Evolutionary conservation across 768 basidiomycete species (phyloP).

Genomic region (Termitomyces sp.): DNA sequence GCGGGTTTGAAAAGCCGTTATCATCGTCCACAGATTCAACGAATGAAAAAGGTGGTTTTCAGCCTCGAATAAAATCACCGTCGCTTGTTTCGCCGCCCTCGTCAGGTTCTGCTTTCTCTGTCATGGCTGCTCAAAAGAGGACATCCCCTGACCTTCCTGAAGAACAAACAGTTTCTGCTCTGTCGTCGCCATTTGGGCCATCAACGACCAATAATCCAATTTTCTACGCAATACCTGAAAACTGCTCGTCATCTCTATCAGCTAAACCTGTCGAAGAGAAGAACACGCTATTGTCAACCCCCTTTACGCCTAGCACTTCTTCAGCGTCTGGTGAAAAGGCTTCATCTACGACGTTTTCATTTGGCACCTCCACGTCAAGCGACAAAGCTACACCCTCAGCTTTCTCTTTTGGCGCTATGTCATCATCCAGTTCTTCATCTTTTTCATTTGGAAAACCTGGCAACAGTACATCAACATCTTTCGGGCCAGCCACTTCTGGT

Average conservation of each 20-base stretch:
- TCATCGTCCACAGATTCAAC: neutral
- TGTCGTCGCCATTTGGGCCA: neutral
- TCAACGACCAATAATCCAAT: neutral
- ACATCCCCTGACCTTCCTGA: conserved; percentile 1
- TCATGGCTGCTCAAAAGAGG: neutral
- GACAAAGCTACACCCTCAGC: neutral
- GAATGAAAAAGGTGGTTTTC: neutral
- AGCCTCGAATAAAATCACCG: neutral
- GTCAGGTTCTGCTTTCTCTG: conserved; percentile 10
- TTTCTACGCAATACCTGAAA: neutral
- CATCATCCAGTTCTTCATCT: conserved; percentile 1
- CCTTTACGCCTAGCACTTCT: neutral
- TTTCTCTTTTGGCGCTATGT: conserved; percentile 1
- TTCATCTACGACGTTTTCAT: neutral
- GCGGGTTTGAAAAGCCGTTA: conserved; percentile 21
- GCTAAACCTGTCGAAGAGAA: neutral
- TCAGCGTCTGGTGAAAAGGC: neutral
- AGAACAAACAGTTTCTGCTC: neutral
- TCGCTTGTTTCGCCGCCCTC: neutral
- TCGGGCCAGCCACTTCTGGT: neutral
- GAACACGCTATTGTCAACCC: neutral
- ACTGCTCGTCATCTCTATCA: neutral
- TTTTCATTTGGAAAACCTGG: neutral
- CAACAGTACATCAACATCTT: neutral
- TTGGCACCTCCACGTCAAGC: neutral